These are phyloP conservation scores for Mycena belliarum DNA, from an alignment of 768 basidiomycete species.

Conservation along the genomic window DNA sequence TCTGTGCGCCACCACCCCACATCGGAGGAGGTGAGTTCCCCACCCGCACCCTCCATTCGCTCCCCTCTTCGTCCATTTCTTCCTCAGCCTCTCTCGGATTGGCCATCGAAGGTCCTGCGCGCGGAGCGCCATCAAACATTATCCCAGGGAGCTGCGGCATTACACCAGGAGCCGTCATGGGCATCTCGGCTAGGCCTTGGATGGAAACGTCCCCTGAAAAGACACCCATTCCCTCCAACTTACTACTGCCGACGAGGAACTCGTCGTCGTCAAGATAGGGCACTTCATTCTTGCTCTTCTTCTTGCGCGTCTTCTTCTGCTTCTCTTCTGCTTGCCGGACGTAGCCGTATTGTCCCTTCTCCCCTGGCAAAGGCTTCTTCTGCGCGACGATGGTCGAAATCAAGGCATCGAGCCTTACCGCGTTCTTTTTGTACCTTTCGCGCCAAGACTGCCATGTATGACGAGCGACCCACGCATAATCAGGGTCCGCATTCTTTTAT, in stretches of 20 bases:
- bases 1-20: constrained; percentile 54
- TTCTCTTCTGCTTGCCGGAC: constrained; percentile 76
- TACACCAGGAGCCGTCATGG: constrained; percentile 9
- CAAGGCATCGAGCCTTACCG: constrained; percentile 60
- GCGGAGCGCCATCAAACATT: constrained; percentile 20
- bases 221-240: constrained; percentile 7
- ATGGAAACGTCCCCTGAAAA: constrained; percentile 19
- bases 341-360: constrained; percentile 83
- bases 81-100: constrained; percentile 51
- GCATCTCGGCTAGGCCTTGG: constrained; percentile 14
- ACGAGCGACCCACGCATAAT: constrained; percentile 76
- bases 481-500: constrained; percentile 60
- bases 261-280: constrained; percentile 28
- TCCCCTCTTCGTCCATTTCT: constrained; percentile 66
- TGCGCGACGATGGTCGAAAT: constrained; percentile 70
- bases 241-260: constrained; percentile 7
- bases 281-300: constrained; percentile 36
- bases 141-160: constrained; percentile 18
- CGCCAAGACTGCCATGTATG: constrained; percentile 93
- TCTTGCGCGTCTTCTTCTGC: constrained; percentile 56
- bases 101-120: constrained; percentile 13
- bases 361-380: constrained; percentile 67
- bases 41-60: constrained; percentile 67
- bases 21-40: constrained; percentile 63
- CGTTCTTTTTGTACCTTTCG: constrained; percentile 85